phyloP scores from a whole-genome alignment of 2,329 filamentous ascomycete species.

The Berkeleyomyces basicola region DNA sequence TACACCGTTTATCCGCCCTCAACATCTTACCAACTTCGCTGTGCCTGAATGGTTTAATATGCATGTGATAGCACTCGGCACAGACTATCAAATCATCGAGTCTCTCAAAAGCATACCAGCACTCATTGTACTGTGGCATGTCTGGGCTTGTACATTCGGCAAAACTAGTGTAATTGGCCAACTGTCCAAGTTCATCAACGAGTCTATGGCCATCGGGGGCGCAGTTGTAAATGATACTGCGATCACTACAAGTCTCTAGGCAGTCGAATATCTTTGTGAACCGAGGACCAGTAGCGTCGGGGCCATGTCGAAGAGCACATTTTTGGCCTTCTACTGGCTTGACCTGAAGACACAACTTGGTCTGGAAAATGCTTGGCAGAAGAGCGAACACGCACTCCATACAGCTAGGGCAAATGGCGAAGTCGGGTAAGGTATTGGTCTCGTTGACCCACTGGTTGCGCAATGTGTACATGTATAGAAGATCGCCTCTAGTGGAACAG shows the following conservation, averaged over 20 bases:
- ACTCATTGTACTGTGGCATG: conserved; percentile 48
- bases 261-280: conserved; percentile 47
- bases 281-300: conserved; percentile 32
- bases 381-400: conserved; percentile 50
- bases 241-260: conserved; percentile 31
- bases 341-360: conserved; percentile 42
- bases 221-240: conserved; percentile 18
- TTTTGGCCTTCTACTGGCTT: conserved; percentile 10
- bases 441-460: conserved; percentile 41
- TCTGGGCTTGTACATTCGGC: conserved; percentile 34
- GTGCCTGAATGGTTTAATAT: conserved; percentile 50
- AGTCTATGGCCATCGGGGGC: conserved; percentile 44
- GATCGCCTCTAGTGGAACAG: conserved; percentile 22
- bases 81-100: conserved; percentile 71
- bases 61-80: conserved; percentile 61
- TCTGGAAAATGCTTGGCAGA: conserved; percentile 27
- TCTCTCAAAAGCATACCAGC: conserved; percentile 64
- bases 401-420: conserved; percentile 61
- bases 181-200: conserved; percentile 43
- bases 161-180: conserved; percentile 18
- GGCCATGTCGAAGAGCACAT: conserved; percentile 40
- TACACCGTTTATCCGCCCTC: conserved; percentile 47
- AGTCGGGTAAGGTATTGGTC: conserved; percentile 47
- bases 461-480: conserved; percentile 57
- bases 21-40: conserved; percentile 33